Conservation (phyloP, 176 grass and related monocot species). For the Olyra latifolia region DNA sequence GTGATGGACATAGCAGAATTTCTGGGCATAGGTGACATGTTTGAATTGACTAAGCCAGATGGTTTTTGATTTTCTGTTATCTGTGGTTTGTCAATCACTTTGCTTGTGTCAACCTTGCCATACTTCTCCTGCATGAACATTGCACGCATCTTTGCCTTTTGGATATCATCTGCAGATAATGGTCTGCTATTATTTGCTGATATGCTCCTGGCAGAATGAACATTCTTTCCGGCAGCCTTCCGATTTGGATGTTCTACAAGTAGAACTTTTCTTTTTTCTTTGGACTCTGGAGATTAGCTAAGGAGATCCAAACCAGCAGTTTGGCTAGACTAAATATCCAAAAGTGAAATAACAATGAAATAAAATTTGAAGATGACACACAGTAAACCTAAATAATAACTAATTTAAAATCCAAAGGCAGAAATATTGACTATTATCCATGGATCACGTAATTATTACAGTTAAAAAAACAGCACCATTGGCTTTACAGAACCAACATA, state of each 20-base stretch:
- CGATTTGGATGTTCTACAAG: conserved; percentile 82
- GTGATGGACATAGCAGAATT: conserved; percentile 6
- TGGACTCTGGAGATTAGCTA: conserved; percentile 76
- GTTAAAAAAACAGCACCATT: conserved; percentile 9
- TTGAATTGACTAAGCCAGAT: conserved; percentile 26
- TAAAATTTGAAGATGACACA: conserved; percentile 17
- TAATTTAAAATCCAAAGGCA: conserved; percentile 4
- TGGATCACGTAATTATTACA: neutral
- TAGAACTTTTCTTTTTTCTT: conserved; percentile 81
- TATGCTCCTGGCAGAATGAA: conserved; percentile 50
- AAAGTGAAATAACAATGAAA: conserved; percentile 10
- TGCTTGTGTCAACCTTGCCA: conserved; percentile 64
- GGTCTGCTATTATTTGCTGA: conserved; percentile 70
- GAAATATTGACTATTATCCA: neutral
- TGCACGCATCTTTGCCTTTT: conserved; percentile 98
- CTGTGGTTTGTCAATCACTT: conserved; percentile 45
- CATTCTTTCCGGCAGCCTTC: conserved; percentile 58
- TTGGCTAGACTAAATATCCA: conserved; percentile 8
- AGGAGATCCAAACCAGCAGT: conserved; percentile 45
- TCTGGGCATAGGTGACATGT: conserved; percentile 23
- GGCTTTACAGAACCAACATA: neutral
- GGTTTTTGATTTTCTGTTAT: conserved; percentile 31
- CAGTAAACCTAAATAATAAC: neutral
- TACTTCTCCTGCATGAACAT: conserved; percentile 93
- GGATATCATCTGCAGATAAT: conserved; percentile 96